Conservation (phyloP, 768 basidiomycete genomes). For the Macrolepiota albuminosa region DNA sequence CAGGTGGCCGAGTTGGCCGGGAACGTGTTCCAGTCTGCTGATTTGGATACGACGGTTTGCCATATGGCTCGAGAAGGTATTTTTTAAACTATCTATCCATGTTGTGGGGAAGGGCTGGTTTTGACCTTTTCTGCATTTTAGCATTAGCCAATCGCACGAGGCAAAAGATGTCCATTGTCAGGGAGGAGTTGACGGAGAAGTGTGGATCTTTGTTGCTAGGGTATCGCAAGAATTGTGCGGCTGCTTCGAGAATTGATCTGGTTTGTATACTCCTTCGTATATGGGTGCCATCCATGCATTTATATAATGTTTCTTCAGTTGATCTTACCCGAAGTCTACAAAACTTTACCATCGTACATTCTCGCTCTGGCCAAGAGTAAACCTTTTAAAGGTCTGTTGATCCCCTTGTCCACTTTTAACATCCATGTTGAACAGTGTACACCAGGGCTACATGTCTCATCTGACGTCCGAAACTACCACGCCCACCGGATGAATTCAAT, state of each 20-base stretch:
- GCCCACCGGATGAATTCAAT: conserved; percentile 72
- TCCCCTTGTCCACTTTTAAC: neutral
- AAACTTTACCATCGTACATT: conserved; percentile 75
- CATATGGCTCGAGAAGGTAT: conserved; percentile 77
- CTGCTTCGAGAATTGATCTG: conserved; percentile 72
- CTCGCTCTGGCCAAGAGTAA: conserved; percentile 85
- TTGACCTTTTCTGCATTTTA: conserved; percentile 25
- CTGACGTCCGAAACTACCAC: conserved; percentile 90
- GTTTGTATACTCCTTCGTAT: conserved; percentile 33
- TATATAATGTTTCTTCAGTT: conserved; percentile 44
- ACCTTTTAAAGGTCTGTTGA: conserved; percentile 76
- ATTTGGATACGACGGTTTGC: conserved; percentile 79
- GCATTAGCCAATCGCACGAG: conserved; percentile 63
- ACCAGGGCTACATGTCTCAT: conserved; percentile 78
- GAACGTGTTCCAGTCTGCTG: conserved; percentile 87
- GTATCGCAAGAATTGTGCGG: conserved; percentile 86
- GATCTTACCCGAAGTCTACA: conserved; percentile 92
- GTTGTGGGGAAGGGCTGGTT: neutral
- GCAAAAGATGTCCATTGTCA: conserved; percentile 65
- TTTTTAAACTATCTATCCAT: neutral
- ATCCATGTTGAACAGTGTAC: neutral
- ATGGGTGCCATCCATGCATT: neutral
- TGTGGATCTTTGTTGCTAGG: conserved; percentile 79
- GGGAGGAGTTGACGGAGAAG: conserved; percentile 80
- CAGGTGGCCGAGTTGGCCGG: conserved; percentile 80